Evolutionary conservation across 225 moss, liverwort and hornwort genomes (phyloP), one percentile per base, ranked within the genome.

Genomic region (Bryum argenteum): DNA sequence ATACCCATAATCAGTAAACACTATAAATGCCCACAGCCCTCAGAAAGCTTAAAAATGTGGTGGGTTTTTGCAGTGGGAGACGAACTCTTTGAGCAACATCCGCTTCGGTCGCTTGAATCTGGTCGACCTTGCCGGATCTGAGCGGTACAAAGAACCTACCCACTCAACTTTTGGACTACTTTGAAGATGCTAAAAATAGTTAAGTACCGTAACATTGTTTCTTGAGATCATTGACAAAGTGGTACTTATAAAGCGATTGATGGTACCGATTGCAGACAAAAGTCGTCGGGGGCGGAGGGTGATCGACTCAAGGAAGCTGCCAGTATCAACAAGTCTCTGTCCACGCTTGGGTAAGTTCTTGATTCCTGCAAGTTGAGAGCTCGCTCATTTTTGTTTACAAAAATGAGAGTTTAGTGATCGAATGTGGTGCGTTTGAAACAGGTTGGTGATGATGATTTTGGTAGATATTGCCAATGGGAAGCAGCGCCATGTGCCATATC

Each of bases 301-400:
- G 82, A 79, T 54, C 81, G 82, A 28, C 79, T 85, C 39, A 85
- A 82, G 76, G 85, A 85, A 57, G 85, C 85, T 45, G 85, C 85
- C 44, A 85, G 70, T 64, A 85, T 85, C 47, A 85, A 85, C 78
- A 85, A 82, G 72, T 85, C 85, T 0, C 79, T 85, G 7, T 85
- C 85, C 37, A 85, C 81, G 22, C 85, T 85, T 21, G 85, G 85
- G 85, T 85, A 13, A 15, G 81, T 77, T n/a, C n/a, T 48, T 52
- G 63, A n/a, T 1, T 14, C 54, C 50, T 50, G 58, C 45, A 59
- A 42, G 4, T n/a, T n/a, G n/a, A n/a, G n/a, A 33, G 5, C 33
- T 5, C 7, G 33, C 33, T 33, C 33, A 33, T 33, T 33, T n/a
- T 33, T 33, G 4, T 4, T 48, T 16, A 15, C 48, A 28, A 66